Evolutionary conservation across 164 flowering plant genomes (phyloP), one percentile per base, ranked within the genome.

Genomic region (Santalum album): DNA sequence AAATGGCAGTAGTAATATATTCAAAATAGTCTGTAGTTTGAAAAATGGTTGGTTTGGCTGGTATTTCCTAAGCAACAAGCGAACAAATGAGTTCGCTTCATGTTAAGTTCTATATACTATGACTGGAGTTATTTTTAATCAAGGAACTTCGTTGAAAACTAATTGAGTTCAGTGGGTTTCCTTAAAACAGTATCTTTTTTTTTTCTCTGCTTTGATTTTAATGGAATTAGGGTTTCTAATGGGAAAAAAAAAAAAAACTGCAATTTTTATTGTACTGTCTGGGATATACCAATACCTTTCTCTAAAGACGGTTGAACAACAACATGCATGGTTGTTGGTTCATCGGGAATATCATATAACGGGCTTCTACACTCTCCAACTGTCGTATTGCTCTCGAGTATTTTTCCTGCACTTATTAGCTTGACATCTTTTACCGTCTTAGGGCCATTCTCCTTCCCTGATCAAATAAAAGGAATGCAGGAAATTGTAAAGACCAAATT

Each of bases 291-390:
- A 47, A 50, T 61, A 69, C 90, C 90, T 84, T 73, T 79, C 9
- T 81, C 94, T 17, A 48, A 17, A 12, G 69, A 39, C 25, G 78
- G 78, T 57, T 81, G 86, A 66, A 88, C 80, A 20, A 88, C 71
- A 12, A 88, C 96, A 63, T 88, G 96, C 94, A 88, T 86, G 44
- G 96, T 88, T 22, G 89, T 86, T 26, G 86, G 86, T 53, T 75
- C 82, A n/a, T 83, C 96, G 36, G 89, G 86, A 42, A 80, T 54
- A 58, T 78, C 83, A 66, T 74, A 76, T 47, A 87, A 53, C 1
- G 94, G 90, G 67, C 87, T 88, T 60, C 63, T 71, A 69, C 96
- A 86, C 49, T 86, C 96, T 53, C 74, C 86, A 7, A 83, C 61
- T 34, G 89, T 88, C 74, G 69, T 75, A 69, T 67, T 81, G 73